Evolutionary conservation across 345 rosid genomes (phyloP), one percentile per base, ranked within the genome.

Genomic region (Kernera saxatilis): DNA sequence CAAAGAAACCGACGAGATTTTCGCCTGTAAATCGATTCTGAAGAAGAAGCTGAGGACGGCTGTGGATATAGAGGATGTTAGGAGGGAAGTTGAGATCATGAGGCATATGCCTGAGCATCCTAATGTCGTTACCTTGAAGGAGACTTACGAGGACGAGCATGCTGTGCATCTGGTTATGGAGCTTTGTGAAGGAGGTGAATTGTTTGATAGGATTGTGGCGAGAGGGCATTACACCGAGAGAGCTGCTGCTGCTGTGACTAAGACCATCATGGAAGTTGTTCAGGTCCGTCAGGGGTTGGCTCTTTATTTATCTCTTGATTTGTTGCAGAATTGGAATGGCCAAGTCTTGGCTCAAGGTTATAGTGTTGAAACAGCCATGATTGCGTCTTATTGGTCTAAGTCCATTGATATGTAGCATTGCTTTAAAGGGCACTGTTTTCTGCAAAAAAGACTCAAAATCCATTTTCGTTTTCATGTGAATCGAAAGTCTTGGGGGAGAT

Each of bases 31-130:
- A 79, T 87, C 91, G 3, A 91, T 92, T 29, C 78, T 91, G n/a
- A 94, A 94, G 94, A 89, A 87, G 87, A 93, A 93, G 86, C 81
- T 93, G 17, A 85, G 97, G 68, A 89, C 96, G 49, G 89, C 87
- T 1, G 87, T 93, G 57, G 98, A 93, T 78, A 87, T 93, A 17
- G 98, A 93, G 21, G 98, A 94, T 77, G 99, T 95, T 55, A 86
- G 97, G 75, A 90, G 98, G 77, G 99, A 95, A 67, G 99, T 85
- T 52, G 92, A 87, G 85, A 95, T 95, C 65, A 95, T 95, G 99
- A 91, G 83, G 76, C 96, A 85, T 80, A 67, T 93, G 84, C 97
- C 97, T 26, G 35, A 53, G 40, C 97, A 93, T 71, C 84, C 94
- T 0, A 89, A 91, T 74, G 79, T 93, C 33, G 96, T 93, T 8